Evolutionary conservation across 148 eudicot species (phyloP).

Genomic region (Talinum fruticosum): DNA sequence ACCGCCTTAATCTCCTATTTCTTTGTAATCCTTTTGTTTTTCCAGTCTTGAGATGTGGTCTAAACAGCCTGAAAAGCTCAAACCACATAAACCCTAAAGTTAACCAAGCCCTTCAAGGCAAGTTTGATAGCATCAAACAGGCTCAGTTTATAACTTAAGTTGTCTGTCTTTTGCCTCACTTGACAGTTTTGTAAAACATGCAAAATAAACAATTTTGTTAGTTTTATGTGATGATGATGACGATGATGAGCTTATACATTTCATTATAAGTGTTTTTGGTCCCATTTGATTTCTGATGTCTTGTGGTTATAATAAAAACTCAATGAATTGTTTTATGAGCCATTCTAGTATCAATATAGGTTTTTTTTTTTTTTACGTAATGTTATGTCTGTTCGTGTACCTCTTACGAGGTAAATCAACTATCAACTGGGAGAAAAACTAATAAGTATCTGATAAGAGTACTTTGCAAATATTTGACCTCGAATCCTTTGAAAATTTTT

Average conservation of each 20-base stretch:
- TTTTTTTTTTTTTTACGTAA: not conserved
- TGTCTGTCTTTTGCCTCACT: not conserved
- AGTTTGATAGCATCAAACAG: conserved; percentile 7
- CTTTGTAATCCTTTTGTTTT: not conserved
- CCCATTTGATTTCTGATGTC: too few species aligned
- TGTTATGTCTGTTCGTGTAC: too few species aligned
- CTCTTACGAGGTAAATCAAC: too few species aligned
- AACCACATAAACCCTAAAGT: not conserved
- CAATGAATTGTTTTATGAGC: too few species aligned
- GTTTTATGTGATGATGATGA: conserved; percentile 10
- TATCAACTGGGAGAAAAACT: too few species aligned
- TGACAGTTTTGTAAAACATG: conserved; percentile 5
- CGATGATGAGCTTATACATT: not conserved
- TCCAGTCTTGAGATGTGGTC: not conserved
- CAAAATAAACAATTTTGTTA: conserved; percentile 13
- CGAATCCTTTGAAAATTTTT: too few species aligned
- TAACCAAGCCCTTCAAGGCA: not conserved
- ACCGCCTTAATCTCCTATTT: not conserved
- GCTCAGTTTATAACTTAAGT: not conserved
- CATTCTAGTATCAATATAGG: too few species aligned
- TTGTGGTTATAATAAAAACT: not conserved
- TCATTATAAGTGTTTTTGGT: not conserved
- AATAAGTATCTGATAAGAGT: too few species aligned
- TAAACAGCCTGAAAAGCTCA: not conserved
- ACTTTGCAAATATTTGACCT: too few species aligned